Evolutionary conservation across 345 rosid genomes (phyloP).

Genomic region (Moricandia arvensis): DNA sequence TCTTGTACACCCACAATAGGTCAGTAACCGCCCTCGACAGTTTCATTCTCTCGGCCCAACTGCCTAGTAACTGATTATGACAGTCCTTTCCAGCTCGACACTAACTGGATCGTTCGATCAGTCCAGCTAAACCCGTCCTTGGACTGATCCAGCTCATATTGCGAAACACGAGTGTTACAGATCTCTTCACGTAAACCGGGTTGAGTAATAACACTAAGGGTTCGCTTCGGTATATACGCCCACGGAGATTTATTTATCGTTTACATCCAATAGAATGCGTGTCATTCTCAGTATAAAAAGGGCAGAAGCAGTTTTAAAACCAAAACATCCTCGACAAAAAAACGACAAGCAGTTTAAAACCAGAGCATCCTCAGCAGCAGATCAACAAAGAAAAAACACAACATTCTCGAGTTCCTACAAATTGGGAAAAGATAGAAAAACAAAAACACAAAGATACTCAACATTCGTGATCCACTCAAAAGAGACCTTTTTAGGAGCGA

Average conservation of each 20-base stretch:
- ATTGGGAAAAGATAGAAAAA: neutral
- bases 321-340: neutral
- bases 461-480: neutral
- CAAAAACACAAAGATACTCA: neutral
- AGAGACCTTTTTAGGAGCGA: conserved; percentile 19
- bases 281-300: neutral
- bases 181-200: neutral
- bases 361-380: conserved; percentile 15
- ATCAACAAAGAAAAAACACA: conserved; percentile 26
- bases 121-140: no score
- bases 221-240: neutral
- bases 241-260: neutral
- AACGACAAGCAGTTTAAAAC: conserved; percentile 17
- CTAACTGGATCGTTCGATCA: no score
- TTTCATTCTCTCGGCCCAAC: no score
- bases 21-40: no score
- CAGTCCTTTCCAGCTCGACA: no score
- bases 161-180: no score
- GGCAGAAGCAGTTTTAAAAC: neutral
- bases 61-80: no score
- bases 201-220: neutral
- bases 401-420: conserved; percentile 35
- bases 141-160: no score
- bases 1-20: no score
- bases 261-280: neutral